Percentiles rank a stretch among this genome's conserved stretches.
Evolutionary conservation across 768 basidiomycete species (phyloP).

Genomic region (Tephrocybe sp.): DNA sequence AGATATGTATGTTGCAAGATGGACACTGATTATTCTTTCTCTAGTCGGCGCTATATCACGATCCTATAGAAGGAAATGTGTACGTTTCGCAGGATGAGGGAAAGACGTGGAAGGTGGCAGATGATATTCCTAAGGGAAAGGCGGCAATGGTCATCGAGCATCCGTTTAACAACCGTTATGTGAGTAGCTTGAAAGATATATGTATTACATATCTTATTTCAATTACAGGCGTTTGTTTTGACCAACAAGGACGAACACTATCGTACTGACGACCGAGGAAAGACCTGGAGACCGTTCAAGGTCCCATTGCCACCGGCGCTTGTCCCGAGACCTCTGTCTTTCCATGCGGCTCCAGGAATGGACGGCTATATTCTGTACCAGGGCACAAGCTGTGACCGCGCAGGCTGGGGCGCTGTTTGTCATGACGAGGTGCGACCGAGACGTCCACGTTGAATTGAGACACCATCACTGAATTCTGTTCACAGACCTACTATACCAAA

Average conservation of each 20-base stretch:
- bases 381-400: slow-evolving; percentile 58
- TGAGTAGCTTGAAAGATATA: slow-evolving; percentile 32
- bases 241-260: slow-evolving; percentile 77
- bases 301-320: slow-evolving; percentile 59
- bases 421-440: slow-evolving; percentile 74
- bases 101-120: slow-evolving; percentile 54
- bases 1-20: too few relatives aligned
- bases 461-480: slow-evolving; percentile 5
- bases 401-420: slow-evolving; percentile 57
- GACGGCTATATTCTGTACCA: slow-evolving; percentile 78
- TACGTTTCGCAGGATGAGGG: slow-evolving; percentile 88
- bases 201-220: not conserved
- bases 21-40: slow-evolving; percentile 13
- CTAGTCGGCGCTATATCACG: slow-evolving; percentile 75
- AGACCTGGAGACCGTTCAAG: slow-evolving; percentile 81
- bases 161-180: slow-evolving; percentile 78
- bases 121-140: slow-evolving; percentile 52
- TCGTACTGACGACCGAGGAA: slow-evolving; percentile 84
- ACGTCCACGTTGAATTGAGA: too few relatives aligned
- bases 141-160: slow-evolving; percentile 80
- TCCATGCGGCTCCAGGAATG: slow-evolving; percentile 79
- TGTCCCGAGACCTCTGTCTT: slow-evolving; percentile 68
- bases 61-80: slow-evolving; percentile 63
- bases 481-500: slow-evolving; percentile 84
- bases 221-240: slow-evolving; percentile 79